These are phyloP conservation scores for Apostasia ramifera DNA, from an alignment of 106 monocot genomes.

Conservation along the genomic window DNA sequence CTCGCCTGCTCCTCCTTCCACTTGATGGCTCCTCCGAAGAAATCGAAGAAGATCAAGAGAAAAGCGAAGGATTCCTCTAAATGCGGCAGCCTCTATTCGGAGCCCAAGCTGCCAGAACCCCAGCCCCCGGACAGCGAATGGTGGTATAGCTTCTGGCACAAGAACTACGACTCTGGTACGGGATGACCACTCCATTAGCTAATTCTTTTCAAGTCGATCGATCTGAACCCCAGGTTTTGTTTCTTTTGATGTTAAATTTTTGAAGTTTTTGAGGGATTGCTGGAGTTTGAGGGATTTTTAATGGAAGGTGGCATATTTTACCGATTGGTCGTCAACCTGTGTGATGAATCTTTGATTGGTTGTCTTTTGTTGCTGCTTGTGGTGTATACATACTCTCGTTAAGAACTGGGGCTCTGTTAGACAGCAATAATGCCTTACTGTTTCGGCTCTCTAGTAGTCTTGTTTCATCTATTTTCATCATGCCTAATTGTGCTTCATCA, in stretches of 20 bases:
- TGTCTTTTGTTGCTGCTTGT: too few relatives aligned
- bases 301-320: too few relatives aligned
- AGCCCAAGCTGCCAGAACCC: conserved; percentile 11
- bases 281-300: too few relatives aligned
- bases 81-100: conserved; percentile 5
- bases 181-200: background rate
- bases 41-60: conserved; percentile 39
- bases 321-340: too few relatives aligned
- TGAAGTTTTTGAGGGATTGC: too few relatives aligned
- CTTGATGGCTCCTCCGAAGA: conserved; percentile 44
- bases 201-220: background rate
- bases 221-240: background rate
- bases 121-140: conserved; percentile 32
- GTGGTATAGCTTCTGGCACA: conserved; percentile 46
- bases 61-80: conserved; percentile 25
- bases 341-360: too few relatives aligned
- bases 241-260: background rate
- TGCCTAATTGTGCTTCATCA: too few relatives aligned
- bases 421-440: too few relatives aligned
- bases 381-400: too few relatives aligned
- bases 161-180: conserved; percentile 27
- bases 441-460: too few relatives aligned
- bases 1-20: background rate
- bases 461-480: too few relatives aligned
- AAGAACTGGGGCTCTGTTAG: too few relatives aligned